Evolutionary conservation across 2,329 filamentous ascomycete species (phyloP).

Genomic region (Epichloe sibirici): DNA sequence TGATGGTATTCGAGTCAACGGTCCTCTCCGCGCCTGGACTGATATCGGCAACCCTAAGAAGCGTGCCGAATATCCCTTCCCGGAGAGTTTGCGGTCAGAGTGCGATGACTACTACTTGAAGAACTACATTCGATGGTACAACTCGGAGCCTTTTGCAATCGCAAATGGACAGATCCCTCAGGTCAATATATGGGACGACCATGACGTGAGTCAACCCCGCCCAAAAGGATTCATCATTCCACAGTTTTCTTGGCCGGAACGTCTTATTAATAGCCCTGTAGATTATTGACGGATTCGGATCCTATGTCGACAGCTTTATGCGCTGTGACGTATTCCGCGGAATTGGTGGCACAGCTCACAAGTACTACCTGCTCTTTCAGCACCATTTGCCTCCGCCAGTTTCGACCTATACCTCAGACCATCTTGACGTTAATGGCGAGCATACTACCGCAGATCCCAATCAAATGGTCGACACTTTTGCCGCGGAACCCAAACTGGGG

Average conservation of each 20-base stretch:
- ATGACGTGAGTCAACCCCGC: constrained; percentile 47
- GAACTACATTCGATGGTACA: constrained; percentile 78
- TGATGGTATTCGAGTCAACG: constrained; percentile 76
- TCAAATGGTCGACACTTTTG: constrained; percentile 64
- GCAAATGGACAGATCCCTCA: constrained; percentile 89
- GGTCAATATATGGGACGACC: constrained; percentile 97
- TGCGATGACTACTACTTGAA: constrained; percentile 87
- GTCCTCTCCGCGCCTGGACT: constrained; percentile 74
- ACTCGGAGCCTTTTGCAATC: constrained; percentile 69
- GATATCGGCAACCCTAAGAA: constrained; percentile 71
- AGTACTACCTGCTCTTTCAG: constrained; percentile 97
- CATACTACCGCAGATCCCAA: constrained; percentile 51
- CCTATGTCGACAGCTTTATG: constrained; percentile 92
- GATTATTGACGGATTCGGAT: constrained; percentile 86
- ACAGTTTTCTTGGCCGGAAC: not conserved
- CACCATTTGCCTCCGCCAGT: constrained; percentile 78
- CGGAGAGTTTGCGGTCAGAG: constrained; percentile 64
- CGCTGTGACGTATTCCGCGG: constrained; percentile 82
- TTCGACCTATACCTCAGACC: constrained; percentile 68
- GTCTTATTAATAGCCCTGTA: constrained; percentile 30
- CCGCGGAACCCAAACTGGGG: constrained; percentile 44
- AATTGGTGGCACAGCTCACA: constrained; percentile 83
- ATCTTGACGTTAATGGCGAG: constrained; percentile 11
- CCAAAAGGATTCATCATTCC: not conserved
- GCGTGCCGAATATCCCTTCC: constrained; percentile 68